Base-by-base conservation (phyloP, 2,329 filamentous ascomycete genomes). In the Orbilia ellipsospora region DNA sequence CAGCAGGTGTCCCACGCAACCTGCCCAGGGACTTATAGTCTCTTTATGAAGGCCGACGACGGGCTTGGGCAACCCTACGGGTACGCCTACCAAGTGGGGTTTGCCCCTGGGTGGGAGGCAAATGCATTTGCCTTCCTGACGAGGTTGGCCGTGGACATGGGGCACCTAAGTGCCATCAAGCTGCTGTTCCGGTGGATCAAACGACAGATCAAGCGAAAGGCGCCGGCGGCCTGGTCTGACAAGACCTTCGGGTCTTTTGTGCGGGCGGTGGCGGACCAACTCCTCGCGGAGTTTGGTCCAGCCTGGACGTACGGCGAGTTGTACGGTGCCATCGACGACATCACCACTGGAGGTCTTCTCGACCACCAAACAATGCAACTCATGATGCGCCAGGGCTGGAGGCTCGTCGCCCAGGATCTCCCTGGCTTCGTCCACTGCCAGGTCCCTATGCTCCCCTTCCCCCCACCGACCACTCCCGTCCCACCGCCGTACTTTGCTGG, bases 141-240 rank as follows among this genome's bases (percentile, higher is more conserved):
- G 10, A 23, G 67, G 12, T 28, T 64, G 51, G 60, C 59, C 23
- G 36, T 72, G 2, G 67, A 72, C 23, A n/a, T 15, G 4, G 67
- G 67, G 10, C 67, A 72, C 44, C 1, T 64, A 12, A 15, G 26
- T 18, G 67, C 67, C n/a, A 31, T 54, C 18, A 48, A 36, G 52
- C 28, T 72, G 12, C 20, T 69, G 18, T 69, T 61, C 20, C 65
- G 65, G 28, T 69, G 65, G 65, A 26, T 69, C 7, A 69, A 62
- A 26, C 48, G 66, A 4, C 66, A 70, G 57, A 42, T 70, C 48
- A 63, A 61, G 66, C 45, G 67, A 42, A 64, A 42, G 42, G 67
- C 67, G 1, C 56, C 67, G 28, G 15, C 52, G 18, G 59, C 18
- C 2, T 72, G 67, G 67, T 50, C 40, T 8, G 52, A 36, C 10